Conservation (phyloP, 1,139 yeast genomes). For the Sugiyamaella novakii region DNA sequence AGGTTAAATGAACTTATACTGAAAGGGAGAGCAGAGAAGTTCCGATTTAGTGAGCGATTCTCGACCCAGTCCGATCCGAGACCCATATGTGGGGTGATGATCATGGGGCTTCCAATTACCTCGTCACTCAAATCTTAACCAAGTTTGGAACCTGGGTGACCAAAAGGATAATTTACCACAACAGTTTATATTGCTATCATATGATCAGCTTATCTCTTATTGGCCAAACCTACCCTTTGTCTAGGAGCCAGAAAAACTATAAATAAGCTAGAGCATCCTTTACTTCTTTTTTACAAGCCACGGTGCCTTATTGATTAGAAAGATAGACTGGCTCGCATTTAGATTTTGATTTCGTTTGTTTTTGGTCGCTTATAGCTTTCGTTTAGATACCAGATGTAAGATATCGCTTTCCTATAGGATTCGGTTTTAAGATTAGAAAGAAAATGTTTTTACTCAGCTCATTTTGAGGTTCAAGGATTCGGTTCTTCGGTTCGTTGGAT, state of each 20-base stretch:
- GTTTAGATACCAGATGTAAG: neutral
- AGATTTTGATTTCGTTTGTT: neutral
- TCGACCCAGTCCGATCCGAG: neutral
- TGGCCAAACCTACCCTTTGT: neutral
- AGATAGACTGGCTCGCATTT: neutral
- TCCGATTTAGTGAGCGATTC: neutral
- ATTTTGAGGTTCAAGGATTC: neutral
- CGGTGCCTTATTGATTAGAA: neutral
- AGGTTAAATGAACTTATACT: too few species aligned
- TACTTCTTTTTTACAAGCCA: neutral
- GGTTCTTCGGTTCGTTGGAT: constrained; percentile 2
- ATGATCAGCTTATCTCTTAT: constrained; percentile 2
- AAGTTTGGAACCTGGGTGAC: too few species aligned
- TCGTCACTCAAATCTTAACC: neutral
- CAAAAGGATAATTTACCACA: neutral
- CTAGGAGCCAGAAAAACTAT: neutral
- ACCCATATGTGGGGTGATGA: constrained; percentile 1
- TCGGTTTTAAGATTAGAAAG: neutral
- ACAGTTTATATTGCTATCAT: neutral
- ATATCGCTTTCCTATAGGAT: neutral
- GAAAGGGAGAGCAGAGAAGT: neutral
- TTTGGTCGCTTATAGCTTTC: neutral
- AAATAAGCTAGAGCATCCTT: neutral
- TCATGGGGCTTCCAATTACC: neutral
- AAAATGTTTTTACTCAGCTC: too few species aligned